These are phyloP conservation scores for Phytophthora boehmeriae DNA, from an alignment of 352 stramenopile species.

Conservation along the genomic window DNA sequence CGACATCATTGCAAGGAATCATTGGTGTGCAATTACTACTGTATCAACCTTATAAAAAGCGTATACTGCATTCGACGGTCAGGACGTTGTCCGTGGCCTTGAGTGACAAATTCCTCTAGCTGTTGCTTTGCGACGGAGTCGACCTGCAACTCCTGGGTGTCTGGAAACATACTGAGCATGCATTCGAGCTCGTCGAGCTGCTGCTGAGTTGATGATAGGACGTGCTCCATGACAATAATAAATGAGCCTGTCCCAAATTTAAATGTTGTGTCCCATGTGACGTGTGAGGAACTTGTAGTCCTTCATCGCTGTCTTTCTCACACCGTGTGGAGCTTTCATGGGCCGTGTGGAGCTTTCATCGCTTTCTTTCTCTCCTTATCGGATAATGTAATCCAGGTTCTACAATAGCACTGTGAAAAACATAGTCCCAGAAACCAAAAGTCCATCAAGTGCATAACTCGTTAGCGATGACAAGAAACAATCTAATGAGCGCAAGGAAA, in stretches of 20 bases:
- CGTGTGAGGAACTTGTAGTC: background rate
- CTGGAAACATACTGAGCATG: slow-evolving; percentile 77
- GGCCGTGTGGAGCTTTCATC: no score
- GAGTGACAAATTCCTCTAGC: slow-evolving; percentile 27
- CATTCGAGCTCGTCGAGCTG: slow-evolving; percentile 81
- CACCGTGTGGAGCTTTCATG: no score
- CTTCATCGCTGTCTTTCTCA: no score
- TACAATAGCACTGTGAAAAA: no score
- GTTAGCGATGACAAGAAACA: no score
- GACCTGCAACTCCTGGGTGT: slow-evolving; percentile 44
- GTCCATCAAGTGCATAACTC: no score
- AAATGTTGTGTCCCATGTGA: slow-evolving; percentile 8
- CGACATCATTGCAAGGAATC: background rate
- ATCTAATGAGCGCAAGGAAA: no score
- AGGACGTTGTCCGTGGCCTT: background rate
- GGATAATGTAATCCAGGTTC: no score
- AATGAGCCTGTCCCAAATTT: background rate
- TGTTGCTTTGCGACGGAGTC: slow-evolving; percentile 33
- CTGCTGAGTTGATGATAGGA: slow-evolving; percentile 23
- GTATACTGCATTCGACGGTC: slow-evolving; percentile 44
- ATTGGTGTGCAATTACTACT: slow-evolving; percentile 3
- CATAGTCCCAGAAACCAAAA: no score
- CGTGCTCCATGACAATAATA: background rate
- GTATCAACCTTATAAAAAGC: slow-evolving; percentile 47
- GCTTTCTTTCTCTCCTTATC: no score